phyloP scores from a whole-genome alignment of 768 basidiomycete genomes.

The Mycena crocata region DNA sequence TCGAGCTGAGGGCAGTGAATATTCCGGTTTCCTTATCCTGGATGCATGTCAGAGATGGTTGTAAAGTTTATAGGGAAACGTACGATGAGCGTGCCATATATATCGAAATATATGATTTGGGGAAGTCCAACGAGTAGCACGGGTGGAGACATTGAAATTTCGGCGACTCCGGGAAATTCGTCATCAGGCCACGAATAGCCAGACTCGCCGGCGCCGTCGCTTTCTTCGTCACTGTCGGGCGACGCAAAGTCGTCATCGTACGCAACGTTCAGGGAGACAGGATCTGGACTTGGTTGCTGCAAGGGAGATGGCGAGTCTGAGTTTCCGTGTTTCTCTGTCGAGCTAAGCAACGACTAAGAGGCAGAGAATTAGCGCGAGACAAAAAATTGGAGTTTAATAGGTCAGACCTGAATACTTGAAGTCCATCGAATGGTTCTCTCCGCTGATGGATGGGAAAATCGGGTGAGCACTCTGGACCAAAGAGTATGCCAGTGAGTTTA shows the following conservation, averaged over 20 bases:
- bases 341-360: no score
- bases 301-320: no score
- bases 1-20: neutral
- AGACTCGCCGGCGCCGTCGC: no score
- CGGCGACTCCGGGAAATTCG: neutral
- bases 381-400: neutral
- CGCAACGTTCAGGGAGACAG: neutral
- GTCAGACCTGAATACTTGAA: neutral
- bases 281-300: no score
- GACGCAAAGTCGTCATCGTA: no score
- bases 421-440: conserved; percentile 3
- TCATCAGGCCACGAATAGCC: neutral
- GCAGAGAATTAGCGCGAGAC: no score
- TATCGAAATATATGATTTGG: conserved; percentile 1
- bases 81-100: conserved; percentile 2
- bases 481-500: neutral
- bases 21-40: conserved; percentile 10
- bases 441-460: neutral
- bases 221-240: no score
- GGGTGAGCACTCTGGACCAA: neutral
- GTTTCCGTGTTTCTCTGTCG: no score
- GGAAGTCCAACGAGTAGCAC: neutral
- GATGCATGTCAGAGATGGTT: neutral
- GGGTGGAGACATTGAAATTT: neutral
- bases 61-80: no score